Evolutionary conservation across 345 rosid species (phyloP), one percentile per base, ranked within the genome.

Genomic region (Heritiera fomes): DNA sequence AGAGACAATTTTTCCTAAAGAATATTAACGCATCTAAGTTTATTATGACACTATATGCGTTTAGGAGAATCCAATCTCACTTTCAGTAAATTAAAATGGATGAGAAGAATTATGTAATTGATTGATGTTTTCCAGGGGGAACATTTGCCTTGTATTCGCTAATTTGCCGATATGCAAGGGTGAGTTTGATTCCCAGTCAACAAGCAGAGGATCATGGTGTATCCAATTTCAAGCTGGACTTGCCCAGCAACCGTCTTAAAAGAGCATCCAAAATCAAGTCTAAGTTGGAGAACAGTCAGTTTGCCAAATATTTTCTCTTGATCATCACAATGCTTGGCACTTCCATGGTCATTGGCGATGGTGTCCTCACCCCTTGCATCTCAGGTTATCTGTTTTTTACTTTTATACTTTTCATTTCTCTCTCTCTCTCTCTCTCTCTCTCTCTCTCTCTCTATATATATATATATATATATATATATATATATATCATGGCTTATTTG

Each of bases 321-420:
- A 43, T 90, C 8, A 81, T 80, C 71, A 86, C 90, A 69, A 81
- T 90, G 89, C 84, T 86, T 8, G 90, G 87, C 6, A 87, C 89
- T 32, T 87, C 91, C 80, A 88, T 90, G 91, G 88, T 90, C 84
- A 77, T 90, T 23, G 93, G 91, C 4, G 93, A 90, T 23, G 93
- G 93, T 5, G 76, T 90, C 79, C 91, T 90, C 60, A 87, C 90
- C 8, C 90, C 93, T 4, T 85, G 87, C 82, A 88, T 90, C 20
- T 90, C 91, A 49, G 90, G 93, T 58, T 43, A 47, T 5, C 75
- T 47, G 11, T 18, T 18, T 9, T 41, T 38, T 56, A 2, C 32
- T 41, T 46, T 45, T 5, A 43, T 38, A 30, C 34, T 52, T 1
- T 43, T 41, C 5, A 7, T 52, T 52, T 50, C 17, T 50, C 38